Base-by-base conservation (phyloP, 2,329 filamentous ascomycete genomes). In the Sclerotinia trifoliorum region DNA sequence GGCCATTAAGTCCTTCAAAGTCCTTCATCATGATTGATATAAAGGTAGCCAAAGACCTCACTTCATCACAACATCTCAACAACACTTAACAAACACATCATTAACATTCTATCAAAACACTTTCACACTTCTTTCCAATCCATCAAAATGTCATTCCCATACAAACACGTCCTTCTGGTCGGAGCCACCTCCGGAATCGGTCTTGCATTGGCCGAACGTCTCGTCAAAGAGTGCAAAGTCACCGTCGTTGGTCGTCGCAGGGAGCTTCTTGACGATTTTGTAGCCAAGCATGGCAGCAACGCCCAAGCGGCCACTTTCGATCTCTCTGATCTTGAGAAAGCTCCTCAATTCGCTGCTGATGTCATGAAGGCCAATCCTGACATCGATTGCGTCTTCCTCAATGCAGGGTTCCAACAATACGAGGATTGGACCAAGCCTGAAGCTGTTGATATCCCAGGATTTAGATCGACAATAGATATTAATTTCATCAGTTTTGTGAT, bases 141-240 rank as follows among this genome's bases (percentile, higher is more conserved):
- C 29, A 48, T 29, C 48, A 32, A 6, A 35, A 86, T 86, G 84
- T 70, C 80, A 7, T 86, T 86, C 75, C 80, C 79, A 8, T 87
- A 86, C 76, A 85, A 84, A 63, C 82, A 82, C 48, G 79, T 86
- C 35, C 82, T 88, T 66, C 74, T 88, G 54, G 78, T 87, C 51
- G 84, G 84, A 19, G 83, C 83, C n/a, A 86, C 84, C 0, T 80
- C 83, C 0, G 84, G 84, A 57, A 86, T 86, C 66, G 84, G 84
- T 67, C 74, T 71, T 55, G 82, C 80, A 3, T 77, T 86, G 67
- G 77, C 76, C 10, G 76, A 80, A 56, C 79, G 78, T 19, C 75
- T 85, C 61, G 71, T 86, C 56, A 73, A 79, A 54, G 77, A 81
- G 66, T 83, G 83, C 71, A 70, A 70, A 48, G 84, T 88, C 49